phyloP scores from a whole-genome alignment of 2,329 filamentous ascomycete species.

The Trichocomaceae sp. region DNA sequence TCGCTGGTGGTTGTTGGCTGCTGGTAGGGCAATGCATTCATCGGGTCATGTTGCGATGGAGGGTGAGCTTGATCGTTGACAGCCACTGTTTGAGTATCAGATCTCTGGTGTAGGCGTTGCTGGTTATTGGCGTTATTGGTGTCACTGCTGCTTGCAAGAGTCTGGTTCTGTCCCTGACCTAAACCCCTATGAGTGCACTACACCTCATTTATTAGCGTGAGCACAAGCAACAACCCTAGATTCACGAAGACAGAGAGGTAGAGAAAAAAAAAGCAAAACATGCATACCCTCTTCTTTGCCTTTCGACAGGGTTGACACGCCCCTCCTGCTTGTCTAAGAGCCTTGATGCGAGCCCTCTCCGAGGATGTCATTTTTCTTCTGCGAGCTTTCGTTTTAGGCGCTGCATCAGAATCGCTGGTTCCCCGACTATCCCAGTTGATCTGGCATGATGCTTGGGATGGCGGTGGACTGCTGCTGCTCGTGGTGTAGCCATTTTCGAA shows the following conservation, averaged over 20 bases:
- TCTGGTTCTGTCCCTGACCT: background rate
- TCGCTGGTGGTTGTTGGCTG: background rate
- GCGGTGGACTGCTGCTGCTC: background rate
- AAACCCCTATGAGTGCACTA: background rate
- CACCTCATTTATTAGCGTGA: background rate
- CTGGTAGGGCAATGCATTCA: background rate
- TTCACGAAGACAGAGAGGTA: background rate
- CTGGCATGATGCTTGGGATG: background rate
- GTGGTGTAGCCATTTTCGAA: background rate
- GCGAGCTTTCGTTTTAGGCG: background rate
- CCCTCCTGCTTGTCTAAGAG: constrained; percentile 4
- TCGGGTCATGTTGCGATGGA: background rate
- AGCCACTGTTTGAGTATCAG: background rate
- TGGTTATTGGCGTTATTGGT: background rate
- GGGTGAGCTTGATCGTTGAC: background rate
- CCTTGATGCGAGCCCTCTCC: background rate
- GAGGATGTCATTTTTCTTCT: background rate
- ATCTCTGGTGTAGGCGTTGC: background rate
- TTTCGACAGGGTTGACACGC: constrained; percentile 2
- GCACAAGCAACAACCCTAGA: no score
- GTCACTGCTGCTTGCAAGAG: background rate
- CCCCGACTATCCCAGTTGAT: background rate
- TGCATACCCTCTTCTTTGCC: constrained; percentile 7
- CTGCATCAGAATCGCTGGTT: background rate
- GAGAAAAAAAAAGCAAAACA: background rate